Evolutionary conservation across 805 yeast species (phyloP), one percentile per base, ranked within the genome.

Genomic region (Candida sithepensis): DNA sequence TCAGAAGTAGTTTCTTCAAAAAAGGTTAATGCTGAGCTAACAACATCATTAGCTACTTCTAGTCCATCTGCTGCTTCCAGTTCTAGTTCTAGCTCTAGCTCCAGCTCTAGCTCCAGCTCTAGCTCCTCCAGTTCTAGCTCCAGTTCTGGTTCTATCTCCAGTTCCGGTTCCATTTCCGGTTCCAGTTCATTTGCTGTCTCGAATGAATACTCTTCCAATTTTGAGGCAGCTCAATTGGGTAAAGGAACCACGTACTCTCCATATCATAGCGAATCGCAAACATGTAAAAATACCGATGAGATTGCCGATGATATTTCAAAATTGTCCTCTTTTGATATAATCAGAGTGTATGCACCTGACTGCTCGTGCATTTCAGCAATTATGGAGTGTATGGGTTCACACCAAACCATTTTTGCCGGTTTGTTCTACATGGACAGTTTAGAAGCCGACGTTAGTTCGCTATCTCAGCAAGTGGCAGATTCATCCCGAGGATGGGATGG

Each of bases 231-330:
- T 13, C 42, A 45, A 3, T 45, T 55, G 39, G 68, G 61, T 38
- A 79, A 77, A 58, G 95, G 94, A 63, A 79, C 87, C 63, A 75
- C 87, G 44, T 87, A 87, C 75, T 76, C 90, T 41, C 94, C 92
- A 43, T 87, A 87, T 75, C 70, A 79, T 47, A 68, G 70, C 56
- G 60, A 65, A 53, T 87, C 90, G 50, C 38, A 34, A 34, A 69
- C 70, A 43, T 87, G 95, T 74, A 87, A 87, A 72, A 59, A 79
- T 43, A 68, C 81, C 19, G 56, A 60, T 48, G 72, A 75, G 50
- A 83, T 86, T 49, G 71, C 76, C 42, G 47, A 70, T 43, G 94
- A 87, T 63, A 59, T 86, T 39, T 62, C 69, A 44, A 52, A 64
- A 59, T 74, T 87, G 49, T 44, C 77, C 24, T 75, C 73, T 48